Evolutionary conservation across 495 filamentous ascomycete species (phyloP).

Genomic region (Aspergillus ellipticus): DNA sequence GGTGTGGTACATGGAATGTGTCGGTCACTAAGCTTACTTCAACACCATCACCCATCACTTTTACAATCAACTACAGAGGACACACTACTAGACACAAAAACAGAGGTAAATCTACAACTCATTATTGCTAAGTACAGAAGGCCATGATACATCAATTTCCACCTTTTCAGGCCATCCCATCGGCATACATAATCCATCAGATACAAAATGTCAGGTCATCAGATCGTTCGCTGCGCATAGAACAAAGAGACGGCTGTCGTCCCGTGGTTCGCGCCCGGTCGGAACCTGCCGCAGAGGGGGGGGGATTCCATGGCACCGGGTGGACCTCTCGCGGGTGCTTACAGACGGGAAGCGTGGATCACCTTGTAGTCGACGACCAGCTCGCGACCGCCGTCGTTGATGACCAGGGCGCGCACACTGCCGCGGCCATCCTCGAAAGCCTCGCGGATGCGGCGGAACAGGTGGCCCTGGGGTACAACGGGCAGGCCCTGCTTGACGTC

Average conservation of each 20-base stretch:
- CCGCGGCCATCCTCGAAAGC: conserved; percentile 91
- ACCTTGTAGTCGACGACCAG: conserved; percentile 99
- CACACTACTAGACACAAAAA: too few relatives aligned
- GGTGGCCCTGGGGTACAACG: conserved; percentile 87
- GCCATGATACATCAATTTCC: conserved; percentile 22
- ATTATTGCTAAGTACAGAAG: conserved; percentile 21
- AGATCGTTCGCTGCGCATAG: conserved; percentile 17
- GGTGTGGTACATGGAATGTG: too few relatives aligned
- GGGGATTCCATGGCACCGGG: conserved; percentile 1
- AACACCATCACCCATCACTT: too few relatives aligned
- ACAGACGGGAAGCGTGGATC: conserved; percentile 74
- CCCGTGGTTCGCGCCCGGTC: background rate
- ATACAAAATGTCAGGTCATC: conserved; percentile 22
- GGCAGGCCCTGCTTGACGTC: conserved; percentile 96
- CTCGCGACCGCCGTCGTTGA: conserved; percentile 90
- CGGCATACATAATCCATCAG: conserved; percentile 17
- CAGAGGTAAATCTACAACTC: conserved; percentile 1
- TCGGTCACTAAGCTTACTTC: too few relatives aligned
- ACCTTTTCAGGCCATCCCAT: conserved; percentile 14
- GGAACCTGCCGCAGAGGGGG: too few relatives aligned
- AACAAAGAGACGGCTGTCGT: background rate
- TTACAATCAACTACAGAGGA: too few relatives aligned
- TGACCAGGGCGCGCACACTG: conserved; percentile 89
- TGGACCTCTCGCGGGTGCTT: conserved; percentile 27
- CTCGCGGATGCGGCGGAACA: conserved; percentile 76